Evolutionary conservation across 306 rosid genomes (phyloP).

Genomic region (Cucumis sativus): DNA sequence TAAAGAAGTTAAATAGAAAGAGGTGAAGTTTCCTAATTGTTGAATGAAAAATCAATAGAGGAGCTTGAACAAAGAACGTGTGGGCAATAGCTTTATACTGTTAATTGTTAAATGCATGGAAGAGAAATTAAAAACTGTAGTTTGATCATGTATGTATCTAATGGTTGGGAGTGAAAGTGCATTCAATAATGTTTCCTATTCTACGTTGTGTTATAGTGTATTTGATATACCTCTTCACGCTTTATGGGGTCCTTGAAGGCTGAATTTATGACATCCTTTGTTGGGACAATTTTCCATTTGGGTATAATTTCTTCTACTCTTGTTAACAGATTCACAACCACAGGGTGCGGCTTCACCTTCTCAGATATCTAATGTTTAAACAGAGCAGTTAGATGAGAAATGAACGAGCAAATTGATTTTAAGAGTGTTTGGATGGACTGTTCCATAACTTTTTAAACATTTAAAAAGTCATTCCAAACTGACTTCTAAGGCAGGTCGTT

Average conservation of each 20-base stretch:
- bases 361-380: slow-evolving; percentile 55
- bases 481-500: not conserved
- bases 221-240: slow-evolving; percentile 40
- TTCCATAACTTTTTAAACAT: not conserved
- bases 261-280: slow-evolving; percentile 53
- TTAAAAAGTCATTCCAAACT: not conserved
- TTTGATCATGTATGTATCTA: not conserved
- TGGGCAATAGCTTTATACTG: not conserved
- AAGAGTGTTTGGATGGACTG: not conserved
- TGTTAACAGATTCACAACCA: slow-evolving; percentile 41
- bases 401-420: not conserved
- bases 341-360: slow-evolving; percentile 62
- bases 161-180: not conserved
- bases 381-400: not conserved
- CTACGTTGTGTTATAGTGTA: not conserved
- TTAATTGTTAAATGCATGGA: not conserved
- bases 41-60: not conserved
- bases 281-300: slow-evolving; percentile 78
- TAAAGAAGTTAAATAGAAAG: not conserved
- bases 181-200: not conserved
- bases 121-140: not conserved
- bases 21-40: not conserved
- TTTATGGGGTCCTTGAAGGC: slow-evolving; percentile 65
- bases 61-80: not conserved
- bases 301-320: slow-evolving; percentile 59